phyloP scores from a whole-genome alignment of 202 grass and related monocot species.

The Brachypodium distachyon region DNA sequence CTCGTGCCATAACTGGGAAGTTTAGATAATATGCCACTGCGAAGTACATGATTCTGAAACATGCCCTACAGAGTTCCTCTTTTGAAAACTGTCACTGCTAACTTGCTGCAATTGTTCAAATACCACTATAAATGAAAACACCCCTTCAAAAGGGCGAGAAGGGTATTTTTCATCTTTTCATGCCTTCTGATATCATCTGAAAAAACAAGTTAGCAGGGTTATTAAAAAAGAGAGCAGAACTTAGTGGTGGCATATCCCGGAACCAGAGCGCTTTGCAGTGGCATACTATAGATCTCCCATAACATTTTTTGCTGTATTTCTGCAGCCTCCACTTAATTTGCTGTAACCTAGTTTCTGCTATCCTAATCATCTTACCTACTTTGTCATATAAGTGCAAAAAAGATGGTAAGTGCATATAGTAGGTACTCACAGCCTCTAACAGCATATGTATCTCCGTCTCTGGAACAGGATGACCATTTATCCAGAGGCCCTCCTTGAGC shows the following conservation, averaged over 20 bases:
- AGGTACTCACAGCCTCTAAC: constrained; percentile 85
- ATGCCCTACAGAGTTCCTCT: not conserved
- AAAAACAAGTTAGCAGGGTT: not conserved
- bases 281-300: not conserved
- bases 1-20: not conserved
- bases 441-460: constrained; percentile 74
- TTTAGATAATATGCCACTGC: not conserved
- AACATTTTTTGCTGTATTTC: not conserved
- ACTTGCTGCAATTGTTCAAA: not conserved
- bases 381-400: not conserved
- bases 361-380: not conserved
- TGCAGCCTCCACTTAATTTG: not conserved
- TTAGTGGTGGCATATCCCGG: not conserved
- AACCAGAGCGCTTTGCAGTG: not conserved
- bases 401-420: not conserved
- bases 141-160: not conserved
- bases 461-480: constrained; percentile 54
- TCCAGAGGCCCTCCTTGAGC: constrained; percentile 66
- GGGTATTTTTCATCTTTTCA: not conserved
- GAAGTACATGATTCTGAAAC: not conserved
- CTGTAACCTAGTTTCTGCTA: not conserved
- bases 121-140: not conserved
- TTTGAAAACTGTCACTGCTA: not conserved
- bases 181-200: not conserved
- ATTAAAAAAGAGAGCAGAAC: not conserved